Evolutionary conservation across 805 yeast genomes (phyloP).

Genomic region (Maudiozyma serrabonitensis): DNA sequence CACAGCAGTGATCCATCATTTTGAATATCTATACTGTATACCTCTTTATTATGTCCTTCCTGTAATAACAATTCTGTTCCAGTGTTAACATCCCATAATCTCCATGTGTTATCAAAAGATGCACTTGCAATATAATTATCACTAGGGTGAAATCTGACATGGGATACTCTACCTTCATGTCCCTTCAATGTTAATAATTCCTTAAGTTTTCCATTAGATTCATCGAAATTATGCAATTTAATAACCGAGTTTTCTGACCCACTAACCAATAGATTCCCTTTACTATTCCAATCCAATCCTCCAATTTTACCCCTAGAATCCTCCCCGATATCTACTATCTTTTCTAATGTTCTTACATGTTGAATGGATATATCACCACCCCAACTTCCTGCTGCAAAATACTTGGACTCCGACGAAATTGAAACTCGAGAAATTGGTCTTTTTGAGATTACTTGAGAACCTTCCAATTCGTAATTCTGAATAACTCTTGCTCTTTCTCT

Average conservation of each 20-base stretch:
- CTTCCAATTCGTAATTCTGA: slow-evolving; percentile 37
- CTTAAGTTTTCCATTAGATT: slow-evolving; percentile 8
- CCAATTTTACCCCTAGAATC: slow-evolving; percentile 52
- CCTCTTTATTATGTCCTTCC: slow-evolving; percentile 78
- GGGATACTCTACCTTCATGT: slow-evolving; percentile 52
- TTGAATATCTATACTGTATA: slow-evolving; percentile 53
- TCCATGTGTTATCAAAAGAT: slow-evolving; percentile 82
- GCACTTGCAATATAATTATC: slow-evolving; percentile 52
- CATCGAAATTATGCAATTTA: slow-evolving; percentile 26
- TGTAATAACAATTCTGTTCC: slow-evolving; percentile 49
- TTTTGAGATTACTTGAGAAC: slow-evolving; percentile 60
- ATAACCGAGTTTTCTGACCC: slow-evolving; percentile 41
- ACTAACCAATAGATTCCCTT: slow-evolving; percentile 25
- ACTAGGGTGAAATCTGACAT: slow-evolving; percentile 56
- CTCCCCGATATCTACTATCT: slow-evolving; percentile 10
- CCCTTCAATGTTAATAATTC: slow-evolving; percentile 26
- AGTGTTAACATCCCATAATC: slow-evolving; percentile 65
- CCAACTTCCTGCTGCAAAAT: slow-evolving; percentile 72
- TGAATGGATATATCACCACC: slow-evolving; percentile 56
- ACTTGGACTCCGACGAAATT: slow-evolving; percentile 27
- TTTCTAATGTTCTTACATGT: slow-evolving; percentile 32
- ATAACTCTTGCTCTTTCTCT: slow-evolving; percentile 33
- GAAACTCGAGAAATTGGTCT: slow-evolving; percentile 59
- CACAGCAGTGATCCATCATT: slow-evolving; percentile 69
- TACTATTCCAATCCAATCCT: slow-evolving; percentile 57